These are phyloP conservation scores for Curvularia lunata DNA, from an alignment of 2,329 filamentous ascomycete genomes.

Conservation along the genomic window DNA sequence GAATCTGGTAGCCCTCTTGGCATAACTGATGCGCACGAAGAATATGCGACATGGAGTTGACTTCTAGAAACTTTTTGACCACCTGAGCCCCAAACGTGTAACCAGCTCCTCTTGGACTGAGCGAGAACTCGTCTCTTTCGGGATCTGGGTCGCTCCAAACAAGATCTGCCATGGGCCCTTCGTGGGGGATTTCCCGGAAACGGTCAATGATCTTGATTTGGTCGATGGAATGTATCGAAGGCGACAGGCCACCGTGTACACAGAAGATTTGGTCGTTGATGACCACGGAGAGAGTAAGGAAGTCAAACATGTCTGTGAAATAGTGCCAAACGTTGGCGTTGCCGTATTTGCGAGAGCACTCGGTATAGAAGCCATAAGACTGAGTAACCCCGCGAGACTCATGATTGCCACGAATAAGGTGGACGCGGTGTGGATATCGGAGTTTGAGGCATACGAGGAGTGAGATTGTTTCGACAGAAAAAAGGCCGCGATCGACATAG, in stretches of 20 bases:
- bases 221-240: conserved; percentile 93
- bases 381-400: conserved; percentile 97
- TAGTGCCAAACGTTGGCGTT: conserved; percentile 99
- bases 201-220: conserved; percentile 99
- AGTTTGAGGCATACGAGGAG: conserved; percentile 96
- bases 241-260: conserved; percentile 80
- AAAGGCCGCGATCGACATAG: conserved; percentile 97
- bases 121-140: conserved; percentile 95
- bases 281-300: conserved; percentile 92
- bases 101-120: conserved; percentile 90
- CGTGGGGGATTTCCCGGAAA: conserved; percentile 97
- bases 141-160: conserved; percentile 98
- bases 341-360: conserved; percentile 97
- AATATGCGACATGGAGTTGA: conserved; percentile 98
- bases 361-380: conserved; percentile 98
- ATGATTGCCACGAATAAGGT: conserved; percentile 96
- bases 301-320: conserved; percentile 99
- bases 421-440: conserved; percentile 92
- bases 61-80: conserved; percentile 95
- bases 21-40: conserved; percentile 97
- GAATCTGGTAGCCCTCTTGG: conserved; percentile 95
- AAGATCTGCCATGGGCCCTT: conserved; percentile 98
- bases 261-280: conserved; percentile 99
- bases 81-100: conserved; percentile 98
- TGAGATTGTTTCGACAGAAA: conserved; percentile 98